Conservation (phyloP, 768 basidiomycete species). For the Hygrophoropsis aurantiaca region DNA sequence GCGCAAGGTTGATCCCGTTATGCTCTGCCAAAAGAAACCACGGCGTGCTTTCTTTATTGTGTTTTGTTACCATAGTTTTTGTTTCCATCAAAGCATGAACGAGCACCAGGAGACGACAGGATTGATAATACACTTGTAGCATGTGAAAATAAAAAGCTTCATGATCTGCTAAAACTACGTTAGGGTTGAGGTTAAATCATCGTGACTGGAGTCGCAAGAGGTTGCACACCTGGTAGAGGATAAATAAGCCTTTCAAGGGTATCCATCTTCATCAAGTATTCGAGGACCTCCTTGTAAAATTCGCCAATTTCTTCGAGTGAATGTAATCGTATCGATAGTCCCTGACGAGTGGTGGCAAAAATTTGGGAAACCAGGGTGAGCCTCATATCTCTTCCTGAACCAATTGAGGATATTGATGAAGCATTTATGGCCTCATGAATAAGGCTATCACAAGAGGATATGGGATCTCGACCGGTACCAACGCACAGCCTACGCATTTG, state of each 20-base stretch:
- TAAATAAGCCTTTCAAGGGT: constrained; percentile 35
- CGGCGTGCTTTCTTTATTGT: constrained; percentile 9
- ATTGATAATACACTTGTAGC: constrained; percentile 39
- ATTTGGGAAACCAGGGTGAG: constrained; percentile 37
- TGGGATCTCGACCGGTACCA: constrained; percentile 41
- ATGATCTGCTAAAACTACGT: constrained; percentile 40
- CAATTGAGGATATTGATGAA: constrained; percentile 18
- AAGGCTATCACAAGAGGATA: constrained; percentile 32
- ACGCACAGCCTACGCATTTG: constrained; percentile 35
- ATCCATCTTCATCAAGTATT: constrained; percentile 33
- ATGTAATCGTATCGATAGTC: constrained; percentile 29
- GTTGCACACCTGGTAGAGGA: constrained; percentile 36
- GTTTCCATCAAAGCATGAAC: constrained; percentile 33
- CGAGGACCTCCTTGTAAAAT: constrained; percentile 35
- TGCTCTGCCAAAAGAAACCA: constrained; percentile 35
- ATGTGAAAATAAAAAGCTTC: constrained; percentile 44
- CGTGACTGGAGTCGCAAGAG: neutral
- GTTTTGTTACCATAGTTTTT: constrained; percentile 20
- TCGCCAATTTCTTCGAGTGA: constrained; percentile 23
- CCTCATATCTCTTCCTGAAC: constrained; percentile 33
- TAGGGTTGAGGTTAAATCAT: constrained; percentile 19
- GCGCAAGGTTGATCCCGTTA: constrained; percentile 32
- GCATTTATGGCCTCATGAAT: constrained; percentile 31
- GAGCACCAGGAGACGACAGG: constrained; percentile 37
- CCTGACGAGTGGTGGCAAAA: constrained; percentile 30